Base-by-base conservation (phyloP, 257 asterid genomes). In the Knoxia roxburghii region DNA sequence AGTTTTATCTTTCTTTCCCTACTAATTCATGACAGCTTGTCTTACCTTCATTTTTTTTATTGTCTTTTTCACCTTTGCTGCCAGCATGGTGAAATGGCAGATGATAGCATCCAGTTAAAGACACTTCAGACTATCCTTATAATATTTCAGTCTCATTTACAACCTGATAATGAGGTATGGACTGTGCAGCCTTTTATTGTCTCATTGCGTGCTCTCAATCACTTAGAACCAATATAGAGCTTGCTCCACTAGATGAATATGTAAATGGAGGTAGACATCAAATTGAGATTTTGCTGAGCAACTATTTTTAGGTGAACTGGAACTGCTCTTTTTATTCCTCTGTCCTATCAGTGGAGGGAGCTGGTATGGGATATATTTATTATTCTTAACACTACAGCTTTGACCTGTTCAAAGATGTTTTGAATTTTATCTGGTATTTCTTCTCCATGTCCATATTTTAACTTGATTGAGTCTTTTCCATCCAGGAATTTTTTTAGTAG, bases 1-100 rank as follows among this genome's bases (percentile, higher is more conserved):
- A 39, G 17, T 33, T 26, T 3, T 55, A 33, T 43, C 24, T 10
- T 0, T 40, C 39, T 14, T 73, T 46, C 39, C 26, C 7, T 46
- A n/a, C 24, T 20, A 14, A 5, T 4, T 9, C 24, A 20, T 35
- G 7, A 62, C 63, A 43, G 20, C 52, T 74, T 24, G 26, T 71
- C 37, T 55, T 53, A 18, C 67, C 66, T 53, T 20, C 10, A 32
- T 65, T 67, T 65, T 23, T 6, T 27, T 41, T 27, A 62, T 75
- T 52, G 10, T 50, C 54, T 68, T 48, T 65, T 62, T 77, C 13
- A 72, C 61, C 5, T 64, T 64, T 35, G 37, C 59, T 15, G 39
- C 61, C 86, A 93, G 99, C 99, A 93, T 53, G 86, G 95, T 78
- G 97, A 93, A 81, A 93, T 93, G 95, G 90, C 86, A 50, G 97